phyloP scores from a whole-genome alignment of 2,329 filamentous ascomycete species.

The Pseudocercospora cruenta region DNA sequence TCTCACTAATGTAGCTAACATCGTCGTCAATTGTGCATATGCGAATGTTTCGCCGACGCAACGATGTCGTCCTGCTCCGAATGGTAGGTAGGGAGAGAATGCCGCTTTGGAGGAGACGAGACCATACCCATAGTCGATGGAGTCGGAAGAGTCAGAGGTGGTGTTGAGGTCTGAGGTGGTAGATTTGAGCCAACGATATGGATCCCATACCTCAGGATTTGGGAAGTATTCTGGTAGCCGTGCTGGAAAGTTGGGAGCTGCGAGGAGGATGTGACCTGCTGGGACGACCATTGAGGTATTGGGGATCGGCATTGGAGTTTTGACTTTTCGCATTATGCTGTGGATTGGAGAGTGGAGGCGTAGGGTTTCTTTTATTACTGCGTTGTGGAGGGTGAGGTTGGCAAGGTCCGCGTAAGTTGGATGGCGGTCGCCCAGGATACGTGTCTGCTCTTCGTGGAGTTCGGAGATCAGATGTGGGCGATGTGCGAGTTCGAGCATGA shows the following conservation, averaged over 20 bases:
- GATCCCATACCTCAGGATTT: slow-evolving; percentile 80
- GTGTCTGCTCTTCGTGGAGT: slow-evolving; percentile 78
- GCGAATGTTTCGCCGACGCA: slow-evolving; percentile 98
- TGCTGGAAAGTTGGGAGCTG: slow-evolving; percentile 80
- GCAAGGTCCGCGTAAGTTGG: slow-evolving; percentile 78
- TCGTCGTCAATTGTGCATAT: slow-evolving; percentile 86
- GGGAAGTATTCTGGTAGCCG: slow-evolving; percentile 76
- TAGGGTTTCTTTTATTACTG: slow-evolving; percentile 88
- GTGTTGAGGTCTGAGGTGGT: slow-evolving; percentile 32
- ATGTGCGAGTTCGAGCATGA: slow-evolving; percentile 77
- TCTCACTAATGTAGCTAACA: slow-evolving; percentile 76
- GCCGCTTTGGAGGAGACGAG: slow-evolving; percentile 82
- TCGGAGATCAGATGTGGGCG: slow-evolving; percentile 78
- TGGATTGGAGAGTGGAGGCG: slow-evolving; percentile 91
- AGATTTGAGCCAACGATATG: slow-evolving; percentile 79
- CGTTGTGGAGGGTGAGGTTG: slow-evolving; percentile 77
- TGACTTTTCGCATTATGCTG: slow-evolving; percentile 90
- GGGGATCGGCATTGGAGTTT: slow-evolving; percentile 79
- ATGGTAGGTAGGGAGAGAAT: slow-evolving; percentile 86
- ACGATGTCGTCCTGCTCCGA: slow-evolving; percentile 87
- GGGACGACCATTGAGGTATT: slow-evolving; percentile 84
- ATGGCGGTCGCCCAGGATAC: slow-evolving; percentile 70
- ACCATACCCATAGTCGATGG: slow-evolving; percentile 91
- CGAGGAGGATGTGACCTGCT: slow-evolving; percentile 75
- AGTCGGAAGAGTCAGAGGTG: slow-evolving; percentile 56